Percentiles rank a stretch among this genome's conserved stretches.
phyloP scores from a whole-genome alignment of 805 yeast species.

The Myxozyma vanderwaltii region DNA sequence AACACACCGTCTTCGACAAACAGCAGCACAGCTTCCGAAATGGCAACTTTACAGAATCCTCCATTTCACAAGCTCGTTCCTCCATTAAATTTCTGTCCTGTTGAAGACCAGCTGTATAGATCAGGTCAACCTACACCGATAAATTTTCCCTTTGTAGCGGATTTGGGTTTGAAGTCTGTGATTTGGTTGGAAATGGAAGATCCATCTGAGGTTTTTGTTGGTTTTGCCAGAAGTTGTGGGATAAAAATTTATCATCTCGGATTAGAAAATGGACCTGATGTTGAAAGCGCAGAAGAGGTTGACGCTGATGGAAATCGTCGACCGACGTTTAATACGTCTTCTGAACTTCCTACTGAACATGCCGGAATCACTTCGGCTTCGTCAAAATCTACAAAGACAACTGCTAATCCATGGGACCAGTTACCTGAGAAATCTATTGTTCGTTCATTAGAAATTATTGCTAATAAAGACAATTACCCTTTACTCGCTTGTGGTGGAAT shows the following conservation, averaged over 20 bases:
- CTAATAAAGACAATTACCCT: slow-evolving; percentile 75
- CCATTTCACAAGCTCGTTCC: slow-evolving; percentile 79
- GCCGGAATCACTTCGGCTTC: slow-evolving; percentile 4
- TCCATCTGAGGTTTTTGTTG: slow-evolving; percentile 84
- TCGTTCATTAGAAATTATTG: slow-evolving; percentile 74
- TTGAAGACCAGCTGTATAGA: slow-evolving; percentile 80
- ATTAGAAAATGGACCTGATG: slow-evolving; percentile 52
- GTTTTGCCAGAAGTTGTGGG: slow-evolving; percentile 71
- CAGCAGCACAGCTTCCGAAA: slow-evolving; percentile 28
- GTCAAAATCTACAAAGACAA: slow-evolving; percentile 3
- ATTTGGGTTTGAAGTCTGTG: slow-evolving; percentile 73
- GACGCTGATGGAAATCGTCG: slow-evolving; percentile 1
- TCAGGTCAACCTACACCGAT: slow-evolving; percentile 95
- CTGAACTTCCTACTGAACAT: not conserved
- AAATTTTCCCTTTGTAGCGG: slow-evolving; percentile 80
- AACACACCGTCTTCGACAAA: slow-evolving; percentile 34
- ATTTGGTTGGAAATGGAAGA: slow-evolving; percentile 96
- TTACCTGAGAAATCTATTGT: slow-evolving; percentile 78
- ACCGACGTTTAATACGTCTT: not conserved
- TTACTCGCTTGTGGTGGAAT: slow-evolving; percentile 92
- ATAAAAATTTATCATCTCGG: slow-evolving; percentile 84
- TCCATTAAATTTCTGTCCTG: slow-evolving; percentile 94
- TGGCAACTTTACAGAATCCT: slow-evolving; percentile 48
- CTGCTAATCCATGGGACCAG: slow-evolving; percentile 94
- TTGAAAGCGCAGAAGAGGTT: slow-evolving; percentile 18